Conservation (phyloP, 2,329 filamentous ascomycete genomes). For the Cryphonectria naterciae region DNA sequence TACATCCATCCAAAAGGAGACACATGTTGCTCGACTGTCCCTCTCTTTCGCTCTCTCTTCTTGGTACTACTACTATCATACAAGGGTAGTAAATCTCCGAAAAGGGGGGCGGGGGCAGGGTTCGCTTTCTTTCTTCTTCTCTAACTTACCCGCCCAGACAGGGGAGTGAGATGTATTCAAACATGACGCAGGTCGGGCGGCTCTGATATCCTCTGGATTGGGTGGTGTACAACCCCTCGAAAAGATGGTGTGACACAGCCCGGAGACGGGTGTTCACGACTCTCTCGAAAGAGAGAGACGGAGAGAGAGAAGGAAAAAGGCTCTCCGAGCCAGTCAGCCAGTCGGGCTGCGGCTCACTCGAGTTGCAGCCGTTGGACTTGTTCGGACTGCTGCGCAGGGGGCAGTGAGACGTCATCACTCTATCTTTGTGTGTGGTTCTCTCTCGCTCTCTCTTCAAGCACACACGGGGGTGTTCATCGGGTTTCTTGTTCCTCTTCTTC, state of each 20-base stretch:
- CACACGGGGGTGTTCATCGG: not conserved
- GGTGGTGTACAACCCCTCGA: constrained; percentile 8
- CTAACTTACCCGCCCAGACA: constrained; percentile 8
- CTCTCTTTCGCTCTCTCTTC: no score
- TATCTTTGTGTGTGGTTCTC: not conserved
- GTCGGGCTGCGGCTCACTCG: constrained; percentile 6
- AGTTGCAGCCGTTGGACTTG: not conserved
- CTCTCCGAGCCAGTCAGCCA: not conserved
- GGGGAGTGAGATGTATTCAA: not conserved
- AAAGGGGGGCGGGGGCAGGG: not conserved
- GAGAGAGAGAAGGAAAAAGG: not conserved
- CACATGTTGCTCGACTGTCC: no score
- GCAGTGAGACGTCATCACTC: constrained; percentile 21
- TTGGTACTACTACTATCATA: not conserved
- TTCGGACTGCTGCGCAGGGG: constrained; percentile 15
- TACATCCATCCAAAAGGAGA: no score
- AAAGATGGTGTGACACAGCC: constrained; percentile 12
- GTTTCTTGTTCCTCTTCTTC: not conserved
- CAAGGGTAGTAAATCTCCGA: not conserved
- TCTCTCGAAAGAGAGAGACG: no score
- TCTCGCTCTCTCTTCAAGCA: not conserved
- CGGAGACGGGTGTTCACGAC: not conserved
- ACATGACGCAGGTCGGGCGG: constrained; percentile 12
- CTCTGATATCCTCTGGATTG: constrained; percentile 18
- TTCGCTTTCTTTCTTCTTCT: no score